Conservation (phyloP, 257 asterid species). For the Gentiana macrophylla region DNA sequence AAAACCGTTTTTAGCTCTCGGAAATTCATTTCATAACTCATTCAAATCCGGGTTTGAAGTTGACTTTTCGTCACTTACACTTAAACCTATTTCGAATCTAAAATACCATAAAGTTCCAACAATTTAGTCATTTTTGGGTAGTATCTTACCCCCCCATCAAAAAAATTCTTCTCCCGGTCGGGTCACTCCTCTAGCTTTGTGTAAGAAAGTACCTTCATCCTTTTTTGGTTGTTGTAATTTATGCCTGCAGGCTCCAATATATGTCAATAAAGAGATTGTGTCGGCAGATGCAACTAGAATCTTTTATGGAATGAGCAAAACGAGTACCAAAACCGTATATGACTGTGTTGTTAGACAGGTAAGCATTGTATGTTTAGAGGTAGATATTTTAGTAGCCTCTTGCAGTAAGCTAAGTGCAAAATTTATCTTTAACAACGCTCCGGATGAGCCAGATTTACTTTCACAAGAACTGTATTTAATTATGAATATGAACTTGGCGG, state of each 20-base stretch:
- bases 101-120: no score
- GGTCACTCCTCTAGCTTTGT: no score
- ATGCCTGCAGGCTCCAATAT: constrained; percentile 33
- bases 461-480: constrained; percentile 27
- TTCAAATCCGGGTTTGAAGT: no score
- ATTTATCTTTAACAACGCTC: constrained; percentile 15
- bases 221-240: neutral
- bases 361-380: constrained; percentile 1
- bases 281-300: constrained; percentile 30
- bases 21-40: no score
- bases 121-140: no score
- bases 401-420: neutral
- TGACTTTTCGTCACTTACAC: no score
- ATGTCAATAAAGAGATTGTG: constrained; percentile 28
- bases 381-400: neutral
- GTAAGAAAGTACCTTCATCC: no score
- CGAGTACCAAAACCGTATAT: constrained; percentile 19
- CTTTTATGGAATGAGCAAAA: constrained; percentile 19
- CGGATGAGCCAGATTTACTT: neutral
- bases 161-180: no score
- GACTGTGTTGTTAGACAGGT: constrained; percentile 34
- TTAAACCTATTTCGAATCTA: no score
- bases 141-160: no score
- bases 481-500: constrained; percentile 27
- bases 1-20: no score